A percentile compares a stretch with the other conserved stretches of the same genome.
Evolutionary conservation across 192 early-diverging fungal genomes (phyloP).

Genomic region (Haplosporangium gracile): DNA sequence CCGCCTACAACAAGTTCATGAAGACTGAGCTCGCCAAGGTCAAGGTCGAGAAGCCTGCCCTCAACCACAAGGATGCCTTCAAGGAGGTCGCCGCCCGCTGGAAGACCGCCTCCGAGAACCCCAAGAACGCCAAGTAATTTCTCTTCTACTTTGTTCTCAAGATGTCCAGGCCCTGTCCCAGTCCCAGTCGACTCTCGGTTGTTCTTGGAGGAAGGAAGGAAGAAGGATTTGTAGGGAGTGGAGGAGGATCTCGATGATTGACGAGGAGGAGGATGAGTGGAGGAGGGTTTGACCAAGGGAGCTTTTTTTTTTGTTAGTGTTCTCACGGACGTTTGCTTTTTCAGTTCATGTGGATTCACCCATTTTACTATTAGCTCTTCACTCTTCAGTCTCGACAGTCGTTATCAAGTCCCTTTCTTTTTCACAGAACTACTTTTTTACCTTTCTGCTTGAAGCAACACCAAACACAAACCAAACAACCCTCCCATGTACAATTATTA

Average conservation of each 20-base stretch:
- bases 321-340: not conserved
- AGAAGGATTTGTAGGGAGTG: not conserved
- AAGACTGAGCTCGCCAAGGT: constrained; percentile 76
- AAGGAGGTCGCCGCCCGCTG: constrained; percentile 73
- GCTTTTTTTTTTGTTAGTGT: not conserved
- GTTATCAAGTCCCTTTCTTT: not conserved
- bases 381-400: not conserved
- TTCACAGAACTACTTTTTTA: not conserved
- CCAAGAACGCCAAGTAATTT: constrained; percentile 65
- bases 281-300: not conserved
- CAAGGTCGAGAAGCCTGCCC: constrained; percentile 70
- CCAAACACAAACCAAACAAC: not conserved
- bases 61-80: constrained; percentile 78
- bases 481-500: constrained; percentile 10
- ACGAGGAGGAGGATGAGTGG: not conserved
- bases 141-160: not conserved
- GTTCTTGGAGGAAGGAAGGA: not conserved
- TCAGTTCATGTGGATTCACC: not conserved
- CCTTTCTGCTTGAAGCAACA: not conserved
- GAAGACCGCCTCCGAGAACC: constrained; percentile 73
- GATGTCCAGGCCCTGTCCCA: not conserved
- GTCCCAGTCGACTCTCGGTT: not conserved
- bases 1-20: constrained; percentile 80
- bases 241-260: not conserved
- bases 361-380: no score